A percentile compares a stretch with the other conserved stretches of the same genome.
Conservation (phyloP, 2,329 filamentous ascomycete genomes). For the Diplodia sapinea region DNA sequence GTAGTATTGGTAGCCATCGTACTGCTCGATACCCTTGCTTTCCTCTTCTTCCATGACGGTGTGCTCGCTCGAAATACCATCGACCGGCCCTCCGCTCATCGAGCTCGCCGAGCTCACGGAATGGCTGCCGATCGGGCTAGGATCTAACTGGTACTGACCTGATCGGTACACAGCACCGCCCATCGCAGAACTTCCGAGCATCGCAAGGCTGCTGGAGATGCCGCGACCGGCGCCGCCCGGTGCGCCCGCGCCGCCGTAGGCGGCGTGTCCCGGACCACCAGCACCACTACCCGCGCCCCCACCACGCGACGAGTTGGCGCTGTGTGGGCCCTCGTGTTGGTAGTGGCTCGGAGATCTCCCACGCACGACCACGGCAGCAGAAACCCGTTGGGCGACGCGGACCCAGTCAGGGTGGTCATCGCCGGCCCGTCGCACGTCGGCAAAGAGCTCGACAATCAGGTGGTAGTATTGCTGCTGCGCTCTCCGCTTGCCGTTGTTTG, state of each 20-base stretch:
- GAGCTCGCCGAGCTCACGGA: slow-evolving; percentile 54
- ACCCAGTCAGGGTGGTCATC: slow-evolving; percentile 45
- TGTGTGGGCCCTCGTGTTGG: slow-evolving; percentile 54
- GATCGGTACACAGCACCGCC: slow-evolving; percentile 45
- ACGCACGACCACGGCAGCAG: slow-evolving; percentile 49
- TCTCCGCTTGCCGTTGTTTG: slow-evolving; percentile 89
- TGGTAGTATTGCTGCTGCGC: slow-evolving; percentile 94
- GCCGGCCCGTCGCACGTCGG: slow-evolving; percentile 43
- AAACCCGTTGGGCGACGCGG: slow-evolving; percentile 45
- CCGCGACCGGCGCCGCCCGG: slow-evolving; percentile 55
- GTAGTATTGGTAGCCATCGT: slow-evolving; percentile 56
- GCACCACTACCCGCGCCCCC: slow-evolving; percentile 69
- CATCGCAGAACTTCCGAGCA: slow-evolving; percentile 41
- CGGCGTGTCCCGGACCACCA: slow-evolving; percentile 44
- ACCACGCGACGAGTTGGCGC: slow-evolving; percentile 44
- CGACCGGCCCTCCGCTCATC: slow-evolving; percentile 48
- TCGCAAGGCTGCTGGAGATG: slow-evolving; percentile 44
- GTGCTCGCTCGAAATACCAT: slow-evolving; percentile 51
- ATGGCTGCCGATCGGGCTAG: slow-evolving; percentile 49
- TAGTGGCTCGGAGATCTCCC: slow-evolving; percentile 52
- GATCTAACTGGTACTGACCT: slow-evolving; percentile 46
- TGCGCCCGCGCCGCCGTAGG: slow-evolving; percentile 35
- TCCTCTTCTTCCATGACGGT: slow-evolving; percentile 48
- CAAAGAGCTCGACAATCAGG: slow-evolving; percentile 73
- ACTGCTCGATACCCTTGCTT: slow-evolving; percentile 49